Base-by-base conservation (phyloP, 2,329 filamentous ascomycete species). In the Kalmusia sp. region DNA sequence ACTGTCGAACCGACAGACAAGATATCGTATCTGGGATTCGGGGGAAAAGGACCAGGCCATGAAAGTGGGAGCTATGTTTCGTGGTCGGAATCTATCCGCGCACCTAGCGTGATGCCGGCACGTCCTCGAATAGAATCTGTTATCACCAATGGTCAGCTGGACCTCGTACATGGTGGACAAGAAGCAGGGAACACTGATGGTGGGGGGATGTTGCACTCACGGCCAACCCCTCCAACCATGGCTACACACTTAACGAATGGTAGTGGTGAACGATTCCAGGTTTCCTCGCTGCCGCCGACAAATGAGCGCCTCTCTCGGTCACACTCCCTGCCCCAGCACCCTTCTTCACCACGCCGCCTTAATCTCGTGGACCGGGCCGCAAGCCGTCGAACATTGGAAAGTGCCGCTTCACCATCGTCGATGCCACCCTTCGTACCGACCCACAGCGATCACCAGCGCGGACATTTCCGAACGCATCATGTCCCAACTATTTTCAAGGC, bases 41-140 rank as follows among this genome's bases (percentile, higher is more conserved):
- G 72, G 27, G 71, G 67, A 56, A 73, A 64, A 63, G 69, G 67
- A 7, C 62, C 57, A 22, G 56, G 59, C 11, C 69, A 64, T 37
- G 61, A 63, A n/a, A 69, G 62, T 49, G 70, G 61, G 17, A 73
- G 71, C 52, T 72, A 68, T 61, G 69, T 74, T 49, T 74, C 76
- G 1, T 79, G 77, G 76, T 78, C 77, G 6, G 75, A 76, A 33
- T 79, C 77, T 31, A 56, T 65, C 40, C 64, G 58, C 39, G 43
- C 51, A 43, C 54, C 63, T 24, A 67, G 62, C 44, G 40, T 47
- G 35, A 56, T 53, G 7, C 58, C 59, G 37, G 44, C 24, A 54
- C 51, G 39, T 52, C 31, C 6, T 35, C 54, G 41, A 49, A 46
- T 24, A 21, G 41, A 33, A 40, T 55, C 54, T 38, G 28, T 47